Base-by-base conservation (phyloP, 768 basidiomycete genomes). In the Tephrocybe sp. region DNA sequence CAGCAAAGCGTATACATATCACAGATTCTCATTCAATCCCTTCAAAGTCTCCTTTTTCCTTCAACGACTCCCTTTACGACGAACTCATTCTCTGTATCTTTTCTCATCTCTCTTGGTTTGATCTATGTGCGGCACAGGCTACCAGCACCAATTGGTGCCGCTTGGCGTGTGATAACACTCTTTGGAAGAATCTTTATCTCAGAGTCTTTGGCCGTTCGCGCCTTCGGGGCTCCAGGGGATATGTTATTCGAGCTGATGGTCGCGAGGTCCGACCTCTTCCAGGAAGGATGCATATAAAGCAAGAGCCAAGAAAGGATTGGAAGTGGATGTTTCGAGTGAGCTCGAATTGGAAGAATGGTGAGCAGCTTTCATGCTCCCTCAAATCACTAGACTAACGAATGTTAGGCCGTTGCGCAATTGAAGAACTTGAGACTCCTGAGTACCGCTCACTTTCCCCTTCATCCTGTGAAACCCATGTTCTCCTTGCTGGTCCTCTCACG, bases 241-340 rank as follows among this genome's bases (percentile, higher is more conserved):
- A 83, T 59, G 67, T 79, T 51, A 72, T 72, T 8, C 70, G 80
- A 42, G 65, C 67, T 5, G 83, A 87, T 60, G 83, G 82, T 4
- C 72, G 82, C 51, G 76, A 82, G 62, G 66, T 84, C 19, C 82
- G 73, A 59, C 72, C 77, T 2, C 68, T 91, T 23, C 87, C 87
- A 10, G 74, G 72, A 22, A 68, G 83, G 62, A 77, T 71, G 4
- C 55, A 68, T 52, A 59, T 61, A 26, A 68, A 72, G 16, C 62
- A 68, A 16, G 63, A 67, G 32, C 63, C 70, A 26, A 51, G 68
- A 40, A 79, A 75, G 62, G 82, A 89, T 61, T 92, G 89, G 89
- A 90, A 88, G 66, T 87, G 81, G 80, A 89, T 91, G 88, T 91
- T 89, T 65, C 78, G 87, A 49, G 86, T 90, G 55, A 89, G 86